phyloP scores from a whole-genome alignment of 2,329 filamentous ascomycete species.

The Aspergillus sp. region DNA sequence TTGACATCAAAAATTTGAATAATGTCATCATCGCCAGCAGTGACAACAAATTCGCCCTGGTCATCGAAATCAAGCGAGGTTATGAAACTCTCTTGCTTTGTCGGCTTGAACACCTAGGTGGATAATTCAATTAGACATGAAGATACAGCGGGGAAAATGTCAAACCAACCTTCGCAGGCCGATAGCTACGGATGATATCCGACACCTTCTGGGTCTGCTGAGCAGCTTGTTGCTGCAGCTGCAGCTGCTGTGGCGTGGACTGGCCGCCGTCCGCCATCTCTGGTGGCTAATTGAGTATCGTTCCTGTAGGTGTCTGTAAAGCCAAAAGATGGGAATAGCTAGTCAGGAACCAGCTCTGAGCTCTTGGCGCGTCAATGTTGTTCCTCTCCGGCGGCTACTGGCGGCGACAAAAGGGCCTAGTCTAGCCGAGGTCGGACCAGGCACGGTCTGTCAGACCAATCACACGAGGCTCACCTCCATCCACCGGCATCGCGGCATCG shows the following conservation, averaged over 20 bases:
- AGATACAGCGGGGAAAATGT: not conserved
- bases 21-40: constrained; percentile 88
- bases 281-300: not conserved
- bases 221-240: constrained; percentile 26
- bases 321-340: no score
- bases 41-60: constrained; percentile 86
- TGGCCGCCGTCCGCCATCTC: constrained; percentile 31
- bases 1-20: constrained; percentile 94
- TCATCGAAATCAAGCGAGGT: constrained; percentile 97
- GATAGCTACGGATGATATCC: constrained; percentile 74
- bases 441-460: not conserved
- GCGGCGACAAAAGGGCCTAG: constrained; percentile 7
- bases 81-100: constrained; percentile 59
- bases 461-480: constrained; percentile 6
- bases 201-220: constrained; percentile 63
- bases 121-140: constrained; percentile 10
- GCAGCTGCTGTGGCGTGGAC: constrained; percentile 21
- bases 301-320: not conserved
- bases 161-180: constrained; percentile 70
- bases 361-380: constrained; percentile 9
- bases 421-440: constrained; percentile 17
- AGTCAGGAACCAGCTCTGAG: not conserved
- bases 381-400: constrained; percentile 21
- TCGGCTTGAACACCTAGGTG: constrained; percentile 31
- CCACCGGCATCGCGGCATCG: constrained; percentile 1